phyloP scores from a whole-genome alignment of 306 rosid species.

The Crataegus laevigata region DNA sequence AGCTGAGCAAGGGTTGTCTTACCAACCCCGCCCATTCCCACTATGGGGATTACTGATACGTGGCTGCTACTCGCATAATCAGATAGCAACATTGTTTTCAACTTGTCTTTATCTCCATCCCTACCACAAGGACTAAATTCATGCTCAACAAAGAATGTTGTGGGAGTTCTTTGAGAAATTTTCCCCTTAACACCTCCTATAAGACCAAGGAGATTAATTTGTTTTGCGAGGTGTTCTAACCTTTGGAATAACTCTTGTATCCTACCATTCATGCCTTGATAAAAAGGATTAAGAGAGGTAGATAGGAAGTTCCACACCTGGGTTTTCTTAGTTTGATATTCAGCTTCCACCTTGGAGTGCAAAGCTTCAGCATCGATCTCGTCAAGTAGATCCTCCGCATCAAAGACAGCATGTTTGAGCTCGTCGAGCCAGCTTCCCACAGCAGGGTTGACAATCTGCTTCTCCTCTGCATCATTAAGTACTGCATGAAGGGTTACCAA shows the following conservation, averaged over 20 bases:
- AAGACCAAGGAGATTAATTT: not conserved
- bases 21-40: not conserved
- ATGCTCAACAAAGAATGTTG: not conserved
- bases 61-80: not conserved
- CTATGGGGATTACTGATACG: not conserved
- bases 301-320: not conserved
- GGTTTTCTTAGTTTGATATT: not conserved
- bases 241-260: not conserved
- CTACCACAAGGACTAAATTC: not conserved
- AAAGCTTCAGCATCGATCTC: not conserved
- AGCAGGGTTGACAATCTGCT: not conserved
- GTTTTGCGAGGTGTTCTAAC: not conserved
- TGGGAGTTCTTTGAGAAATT: not conserved
- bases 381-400: not conserved
- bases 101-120: not conserved
- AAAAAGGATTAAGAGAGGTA: not conserved
- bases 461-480: not conserved
- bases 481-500: not conserved
- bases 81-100: not conserved
- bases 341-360: not conserved
- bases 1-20: conserved; percentile 1
- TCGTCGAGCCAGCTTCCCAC: not conserved
- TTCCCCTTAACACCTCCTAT: not conserved
- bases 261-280: not conserved
- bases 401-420: not conserved